Evolutionary conservation across 331 rosid genomes (phyloP), one percentile per base, ranked within the genome.

Genomic region (Acacia pycnantha): DNA sequence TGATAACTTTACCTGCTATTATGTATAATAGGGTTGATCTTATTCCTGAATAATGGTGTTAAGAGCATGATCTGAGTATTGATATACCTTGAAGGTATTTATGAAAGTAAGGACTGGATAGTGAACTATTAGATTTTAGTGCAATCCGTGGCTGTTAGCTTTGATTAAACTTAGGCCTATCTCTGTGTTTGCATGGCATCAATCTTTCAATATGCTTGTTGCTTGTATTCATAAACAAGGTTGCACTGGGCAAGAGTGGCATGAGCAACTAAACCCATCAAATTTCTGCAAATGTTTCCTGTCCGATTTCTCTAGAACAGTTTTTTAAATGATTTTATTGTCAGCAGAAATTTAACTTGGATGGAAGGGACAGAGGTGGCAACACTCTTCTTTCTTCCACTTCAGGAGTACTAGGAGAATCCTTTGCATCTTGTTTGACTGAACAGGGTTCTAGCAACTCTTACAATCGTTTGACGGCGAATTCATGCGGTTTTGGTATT

Each of bases 301-400:
- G 83, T 71, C 54, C 71, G 26, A 61, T 73, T 75, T 70, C 68
- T 9, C 77, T 76, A 40, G 44, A 56, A 66, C 75, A 72, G 35
- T 46, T 19, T 51, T 79, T 18, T 66, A 58, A 82, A 73, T 81
- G 73, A 77, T 85, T 79, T 84, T 74, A 67, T 73, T 88, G 70
- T 78, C 83, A 81, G 90, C 90, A 72, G 84, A 83, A 79, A 74
- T 74, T 56, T 67, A 81, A 79, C 73, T 33, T 76, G 82, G 86
- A 88, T 83, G 89, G 81, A 44, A 58, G 67, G 73, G 82, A 79
- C 77, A 70, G 67, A 76, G 76, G 81, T 58, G 73, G 76, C 64
- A 72, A 59, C 35, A 75, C 24, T 22, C 76, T 81, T 78, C 79
- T 79, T 65, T 79, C 78, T 66, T 87, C 76, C 68, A 40, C 16